These are phyloP conservation scores for Zarea fungicola DNA, from an alignment of 2,329 filamentous ascomycete species.

Conservation along the genomic window DNA sequence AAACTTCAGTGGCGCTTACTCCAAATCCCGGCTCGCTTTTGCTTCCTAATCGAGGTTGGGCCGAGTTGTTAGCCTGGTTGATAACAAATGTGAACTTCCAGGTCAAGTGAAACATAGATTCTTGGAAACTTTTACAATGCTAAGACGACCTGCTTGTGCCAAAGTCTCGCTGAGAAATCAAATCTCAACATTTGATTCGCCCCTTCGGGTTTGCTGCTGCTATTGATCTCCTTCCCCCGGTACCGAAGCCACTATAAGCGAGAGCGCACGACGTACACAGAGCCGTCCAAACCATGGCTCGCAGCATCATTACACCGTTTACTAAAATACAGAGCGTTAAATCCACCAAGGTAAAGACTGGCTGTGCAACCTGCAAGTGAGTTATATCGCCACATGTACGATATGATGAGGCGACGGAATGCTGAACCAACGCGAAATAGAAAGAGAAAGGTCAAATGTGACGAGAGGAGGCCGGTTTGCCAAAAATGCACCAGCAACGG, in stretches of 20 bases:
- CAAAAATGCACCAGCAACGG: slow-evolving; percentile 33
- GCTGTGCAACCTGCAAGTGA: slow-evolving; percentile 39
- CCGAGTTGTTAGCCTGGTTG: slow-evolving; percentile 15
- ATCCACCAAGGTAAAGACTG: slow-evolving; percentile 34
- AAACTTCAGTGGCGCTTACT: slow-evolving; percentile 7
- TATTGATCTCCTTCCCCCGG: too few species aligned
- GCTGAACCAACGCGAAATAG: too few species aligned
- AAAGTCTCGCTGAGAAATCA: too few species aligned
- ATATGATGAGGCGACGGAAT: too few species aligned
- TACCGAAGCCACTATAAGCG: background rate
- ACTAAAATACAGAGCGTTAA: background rate
- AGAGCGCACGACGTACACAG: too few species aligned
- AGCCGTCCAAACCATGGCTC: too few species aligned
- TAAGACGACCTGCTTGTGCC: too few species aligned
- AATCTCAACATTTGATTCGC: too few species aligned
- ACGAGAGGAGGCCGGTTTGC: slow-evolving; percentile 31
- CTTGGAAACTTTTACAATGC: too few species aligned
- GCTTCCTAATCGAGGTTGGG: slow-evolving; percentile 25
- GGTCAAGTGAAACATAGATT: background rate
- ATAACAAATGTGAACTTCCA: background rate
- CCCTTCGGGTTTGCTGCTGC: too few species aligned
- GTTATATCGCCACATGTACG: slow-evolving; percentile 16
- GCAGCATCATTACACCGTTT: background rate
- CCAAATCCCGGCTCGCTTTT: slow-evolving; percentile 29
- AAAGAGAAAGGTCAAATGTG: slow-evolving; percentile 34